Evolutionary conservation across 306 rosid species (phyloP), one percentile per base, ranked within the genome.

Genomic region (Begonia masoniana): DNA sequence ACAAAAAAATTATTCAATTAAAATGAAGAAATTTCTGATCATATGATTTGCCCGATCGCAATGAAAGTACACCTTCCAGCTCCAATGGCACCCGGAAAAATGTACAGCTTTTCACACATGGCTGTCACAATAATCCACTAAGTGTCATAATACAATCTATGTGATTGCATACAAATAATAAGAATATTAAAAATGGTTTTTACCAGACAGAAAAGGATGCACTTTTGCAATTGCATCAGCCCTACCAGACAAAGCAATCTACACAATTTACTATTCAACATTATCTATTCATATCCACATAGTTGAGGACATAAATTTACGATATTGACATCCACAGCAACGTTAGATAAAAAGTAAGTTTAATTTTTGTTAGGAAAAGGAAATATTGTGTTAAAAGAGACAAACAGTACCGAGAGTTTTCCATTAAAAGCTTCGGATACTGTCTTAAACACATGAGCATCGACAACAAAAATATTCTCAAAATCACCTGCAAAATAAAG

Each of bases 61-160:
- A 78, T 62, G 17, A 67, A 70, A 64, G 47, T 41, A 71, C 52
- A 88, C 97, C 97, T 88, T 80, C 83, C 80, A 61, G 85, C 82
- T 63, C 88, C 97, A 74, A 85, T 74, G 76, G 80, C 82, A 51
- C 95, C 94, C 79, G 80, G 94, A 72, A 82, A 88, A 72, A 74
- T 62, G 64, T 70, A 82, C 55, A 85, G 87, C 61, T 80, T 85
- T 60, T 81, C 87, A 63, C 89, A 80, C 97, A 88, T 85, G 57
- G 81, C 97, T 88, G 94, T 63, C 51, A 58, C 17, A 66, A 61
- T 50, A 63, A 56, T 60, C 59, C 55, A 51, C 15, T 14, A 45
- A 60, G 35, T 47, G 17, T 19, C 16, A 43, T 65, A 39, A 58
- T 36, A 60, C 51, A 59, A 35, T 3, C 0, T 10, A 53, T 13